Evolutionary conservation across 129 eudicot genomes (phyloP).

Genomic region (Flaveria linearis): DNA sequence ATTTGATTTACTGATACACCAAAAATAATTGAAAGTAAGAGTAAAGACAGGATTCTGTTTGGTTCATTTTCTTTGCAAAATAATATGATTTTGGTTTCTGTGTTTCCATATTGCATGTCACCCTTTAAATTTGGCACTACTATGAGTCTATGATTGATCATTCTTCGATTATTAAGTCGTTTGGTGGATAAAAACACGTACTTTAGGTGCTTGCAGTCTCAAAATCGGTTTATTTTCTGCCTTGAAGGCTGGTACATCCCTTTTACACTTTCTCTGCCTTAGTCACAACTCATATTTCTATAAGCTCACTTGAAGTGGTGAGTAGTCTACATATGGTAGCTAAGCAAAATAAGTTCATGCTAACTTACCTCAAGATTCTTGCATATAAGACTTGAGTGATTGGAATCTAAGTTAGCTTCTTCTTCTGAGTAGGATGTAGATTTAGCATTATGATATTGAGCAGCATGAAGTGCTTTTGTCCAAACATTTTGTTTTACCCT

Average conservation of each 20-base stretch:
- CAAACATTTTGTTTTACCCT: background rate
- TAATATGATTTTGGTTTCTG: slow-evolving; percentile 4
- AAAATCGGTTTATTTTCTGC: background rate
- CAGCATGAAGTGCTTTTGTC: background rate
- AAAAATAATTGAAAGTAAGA: background rate
- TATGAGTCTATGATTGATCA: background rate
- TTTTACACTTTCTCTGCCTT: background rate
- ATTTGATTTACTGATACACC: background rate
- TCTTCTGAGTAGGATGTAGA: slow-evolving; percentile 4
- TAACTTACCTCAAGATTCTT: slow-evolving; percentile 10
- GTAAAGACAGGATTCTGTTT: background rate
- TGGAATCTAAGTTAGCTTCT: background rate
- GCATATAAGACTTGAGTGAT: background rate
- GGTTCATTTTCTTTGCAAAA: background rate
- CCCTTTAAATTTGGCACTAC: background rate
- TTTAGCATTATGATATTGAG: background rate
- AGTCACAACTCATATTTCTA: background rate
- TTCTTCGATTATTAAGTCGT: background rate
- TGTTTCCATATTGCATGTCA: background rate
- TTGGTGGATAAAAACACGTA: slow-evolving; percentile 6
- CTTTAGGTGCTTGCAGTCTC: background rate
- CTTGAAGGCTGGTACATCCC: slow-evolving; percentile 10
- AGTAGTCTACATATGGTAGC: background rate
- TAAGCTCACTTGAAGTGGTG: background rate
- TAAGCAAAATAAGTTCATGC: slow-evolving; percentile 21